Conservation (phyloP, 306 rosid genomes). For the Prunus salicina region DNA sequence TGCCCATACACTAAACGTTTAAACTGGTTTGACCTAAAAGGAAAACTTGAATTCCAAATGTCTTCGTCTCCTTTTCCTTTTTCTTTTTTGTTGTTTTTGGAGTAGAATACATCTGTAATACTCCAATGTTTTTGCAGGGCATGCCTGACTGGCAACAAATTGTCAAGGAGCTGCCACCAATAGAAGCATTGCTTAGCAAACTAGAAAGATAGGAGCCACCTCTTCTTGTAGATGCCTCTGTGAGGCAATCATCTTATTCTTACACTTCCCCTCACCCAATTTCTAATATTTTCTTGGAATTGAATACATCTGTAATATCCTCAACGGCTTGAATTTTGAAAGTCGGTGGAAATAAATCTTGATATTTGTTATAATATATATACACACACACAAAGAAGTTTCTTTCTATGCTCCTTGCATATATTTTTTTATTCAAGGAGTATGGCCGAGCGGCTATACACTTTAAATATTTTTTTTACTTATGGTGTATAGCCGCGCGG, state of each 20-base stretch:
- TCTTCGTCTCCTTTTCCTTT: background rate
- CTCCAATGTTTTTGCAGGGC: conserved; percentile 54
- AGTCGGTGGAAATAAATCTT: background rate
- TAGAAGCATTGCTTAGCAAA: conserved; percentile 89
- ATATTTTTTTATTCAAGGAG: too few relatives aligned
- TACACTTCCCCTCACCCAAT: background rate
- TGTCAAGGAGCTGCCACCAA: conserved; percentile 74
- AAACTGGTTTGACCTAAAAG: background rate
- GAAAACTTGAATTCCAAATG: background rate
- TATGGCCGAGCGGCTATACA: fast-evolving
- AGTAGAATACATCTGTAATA: background rate
- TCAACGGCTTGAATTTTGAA: background rate
- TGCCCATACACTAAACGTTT: background rate
- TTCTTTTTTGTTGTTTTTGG: background rate
- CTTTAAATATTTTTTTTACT: too few relatives aligned
- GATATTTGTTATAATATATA: background rate
- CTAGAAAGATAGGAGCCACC: conserved; percentile 56
- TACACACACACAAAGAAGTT: too few relatives aligned
- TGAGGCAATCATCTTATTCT: background rate
- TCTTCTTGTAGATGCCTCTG: conserved; percentile 10
- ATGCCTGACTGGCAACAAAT: conserved; percentile 97
- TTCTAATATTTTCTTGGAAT: background rate
- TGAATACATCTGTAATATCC: background rate
- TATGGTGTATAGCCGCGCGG: too few relatives aligned
- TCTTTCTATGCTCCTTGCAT: too few relatives aligned